A percentile compares a stretch with the other conserved stretches of the same genome.
These are phyloP conservation scores for Russula earlei DNA, from an alignment of 768 basidiomycete genomes.

Conservation along the genomic window DNA sequence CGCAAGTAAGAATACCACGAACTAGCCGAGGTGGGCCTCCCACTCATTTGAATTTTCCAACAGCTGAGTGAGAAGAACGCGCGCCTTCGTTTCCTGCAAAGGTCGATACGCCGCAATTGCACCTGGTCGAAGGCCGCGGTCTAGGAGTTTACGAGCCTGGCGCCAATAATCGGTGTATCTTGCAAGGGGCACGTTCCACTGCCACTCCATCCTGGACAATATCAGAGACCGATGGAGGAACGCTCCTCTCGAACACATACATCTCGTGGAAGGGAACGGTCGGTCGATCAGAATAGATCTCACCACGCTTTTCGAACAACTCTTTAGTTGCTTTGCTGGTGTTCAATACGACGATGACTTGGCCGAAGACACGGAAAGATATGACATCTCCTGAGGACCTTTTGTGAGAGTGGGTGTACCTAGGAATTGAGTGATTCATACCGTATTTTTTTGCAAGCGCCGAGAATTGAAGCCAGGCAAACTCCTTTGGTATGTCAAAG, in stretches of 20 bases:
- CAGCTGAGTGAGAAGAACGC: not conserved
- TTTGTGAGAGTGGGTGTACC: not conserved
- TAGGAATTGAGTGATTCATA: not conserved
- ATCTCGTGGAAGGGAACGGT: not conserved
- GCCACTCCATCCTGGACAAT: not conserved
- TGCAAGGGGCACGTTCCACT: not conserved
- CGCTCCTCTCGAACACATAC: not conserved
- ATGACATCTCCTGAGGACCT: not conserved
- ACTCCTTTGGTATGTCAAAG: slow-evolving; percentile 15
- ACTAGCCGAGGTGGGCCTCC: not conserved
- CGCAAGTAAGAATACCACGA: not conserved
- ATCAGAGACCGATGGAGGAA: not conserved
- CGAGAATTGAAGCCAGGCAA: slow-evolving; percentile 6
- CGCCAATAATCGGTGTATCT: not conserved
- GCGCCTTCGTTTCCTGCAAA: not conserved
- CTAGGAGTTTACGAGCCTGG: not conserved
- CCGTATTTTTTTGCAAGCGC: slow-evolving; percentile 2
- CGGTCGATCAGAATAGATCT: slow-evolving; percentile 21
- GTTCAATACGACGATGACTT: slow-evolving; percentile 41
- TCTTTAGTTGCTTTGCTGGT: slow-evolving; percentile 34
- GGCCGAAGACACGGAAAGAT: slow-evolving; percentile 30
- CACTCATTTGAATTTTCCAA: not conserved
- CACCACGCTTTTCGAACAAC: slow-evolving; percentile 45
- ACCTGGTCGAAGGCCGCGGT: not conserved
- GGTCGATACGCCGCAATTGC: not conserved